A percentile compares a stretch with the other conserved stretches of the same genome.
Conservation (phyloP, 2,329 filamentous ascomycete species). For the Metarhizium anisopliae region DNA sequence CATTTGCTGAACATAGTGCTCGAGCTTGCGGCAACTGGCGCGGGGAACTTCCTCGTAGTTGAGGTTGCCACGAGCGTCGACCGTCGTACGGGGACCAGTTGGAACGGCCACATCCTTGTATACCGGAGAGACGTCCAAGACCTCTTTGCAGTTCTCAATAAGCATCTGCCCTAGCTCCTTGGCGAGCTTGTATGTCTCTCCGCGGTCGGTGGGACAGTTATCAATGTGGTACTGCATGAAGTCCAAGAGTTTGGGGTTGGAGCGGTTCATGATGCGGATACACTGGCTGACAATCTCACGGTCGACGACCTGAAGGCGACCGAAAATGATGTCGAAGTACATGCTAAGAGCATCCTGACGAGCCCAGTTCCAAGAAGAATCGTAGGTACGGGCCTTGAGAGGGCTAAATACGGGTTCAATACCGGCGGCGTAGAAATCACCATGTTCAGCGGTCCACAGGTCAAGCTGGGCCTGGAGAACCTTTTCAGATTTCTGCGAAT, state of each 20-base stretch:
- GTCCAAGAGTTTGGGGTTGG: slow-evolving; percentile 88
- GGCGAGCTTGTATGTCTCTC: slow-evolving; percentile 95
- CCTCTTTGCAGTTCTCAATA: slow-evolving; percentile 95
- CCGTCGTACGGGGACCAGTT: slow-evolving; percentile 84
- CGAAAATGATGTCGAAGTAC: slow-evolving; percentile 99
- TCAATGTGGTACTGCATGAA: slow-evolving; percentile 99
- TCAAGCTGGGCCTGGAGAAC: slow-evolving; percentile 89
- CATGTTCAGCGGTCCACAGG: slow-evolving; percentile 90
- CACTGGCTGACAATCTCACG: slow-evolving; percentile 98
- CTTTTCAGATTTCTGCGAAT: slow-evolving; percentile 75
- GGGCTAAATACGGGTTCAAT: slow-evolving; percentile 91
- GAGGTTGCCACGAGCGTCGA: slow-evolving; percentile 86
- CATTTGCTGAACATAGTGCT: slow-evolving; percentile 98
- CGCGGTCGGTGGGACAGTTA: slow-evolving; percentile 91
- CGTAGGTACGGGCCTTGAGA: slow-evolving; percentile 91
- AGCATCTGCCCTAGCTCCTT: slow-evolving; percentile 89
- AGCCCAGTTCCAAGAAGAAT: slow-evolving; percentile 99
- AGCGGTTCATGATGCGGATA: slow-evolving; percentile 98
- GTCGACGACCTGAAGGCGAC: slow-evolving; percentile 83
- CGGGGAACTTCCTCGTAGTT: slow-evolving; percentile 84
- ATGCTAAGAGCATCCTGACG: slow-evolving; percentile 94
- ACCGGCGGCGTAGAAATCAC: slow-evolving; percentile 89
- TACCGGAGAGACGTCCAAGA: slow-evolving; percentile 71
- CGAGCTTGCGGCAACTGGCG: slow-evolving; percentile 85
- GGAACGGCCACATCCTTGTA: slow-evolving; percentile 95